A percentile compares a stretch with the other conserved stretches of the same genome.
These are phyloP conservation scores for Yamadazyma blattariae DNA, from an alignment of 1,139 yeast species.

Conservation along the genomic window DNA sequence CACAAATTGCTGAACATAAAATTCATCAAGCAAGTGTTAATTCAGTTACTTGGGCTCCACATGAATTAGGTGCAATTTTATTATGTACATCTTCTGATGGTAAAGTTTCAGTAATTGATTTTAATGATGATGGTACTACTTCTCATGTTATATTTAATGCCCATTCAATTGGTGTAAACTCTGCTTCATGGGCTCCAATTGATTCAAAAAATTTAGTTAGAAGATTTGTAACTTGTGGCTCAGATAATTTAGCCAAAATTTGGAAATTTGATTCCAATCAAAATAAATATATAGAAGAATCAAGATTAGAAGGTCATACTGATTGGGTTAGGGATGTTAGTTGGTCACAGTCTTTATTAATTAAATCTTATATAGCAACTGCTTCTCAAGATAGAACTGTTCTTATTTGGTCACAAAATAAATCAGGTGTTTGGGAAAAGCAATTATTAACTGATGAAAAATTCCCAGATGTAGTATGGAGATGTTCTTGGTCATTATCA, in stretches of 20 bases:
- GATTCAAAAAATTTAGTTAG: conserved; percentile 34
- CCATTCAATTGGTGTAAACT: conserved; percentile 89
- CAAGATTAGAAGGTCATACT: conserved; percentile 80
- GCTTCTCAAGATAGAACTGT: conserved; percentile 97
- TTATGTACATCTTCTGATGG: conserved; percentile 95
- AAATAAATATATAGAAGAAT: conserved; percentile 68
- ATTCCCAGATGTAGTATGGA: conserved; percentile 97
- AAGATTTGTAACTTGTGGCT: conserved; percentile 91
- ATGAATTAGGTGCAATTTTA: conserved; percentile 89
- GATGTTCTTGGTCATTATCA: conserved; percentile 95
- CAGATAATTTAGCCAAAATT: conserved; percentile 88
- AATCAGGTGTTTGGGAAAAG: conserved; percentile 75
- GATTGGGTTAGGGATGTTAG: conserved; percentile 99
- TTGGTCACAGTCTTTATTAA: conserved; percentile 91
- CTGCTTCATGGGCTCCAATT: conserved; percentile 95
- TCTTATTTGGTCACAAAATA: conserved; percentile 83
- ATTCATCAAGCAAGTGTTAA: conserved; percentile 94
- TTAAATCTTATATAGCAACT: conserved; percentile 91
- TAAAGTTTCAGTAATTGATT: conserved; percentile 83
- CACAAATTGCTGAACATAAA: conserved; percentile 80
- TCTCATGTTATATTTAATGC: conserved; percentile 67
- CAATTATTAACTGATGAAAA: conserved; percentile 70
- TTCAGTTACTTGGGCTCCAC: conserved; percentile 96
- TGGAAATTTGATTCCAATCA: conserved; percentile 70
- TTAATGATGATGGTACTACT: conserved; percentile 86